These are phyloP conservation scores for Massarina eburnea DNA, from an alignment of 2,329 filamentous ascomycete species.

Conservation along the genomic window DNA sequence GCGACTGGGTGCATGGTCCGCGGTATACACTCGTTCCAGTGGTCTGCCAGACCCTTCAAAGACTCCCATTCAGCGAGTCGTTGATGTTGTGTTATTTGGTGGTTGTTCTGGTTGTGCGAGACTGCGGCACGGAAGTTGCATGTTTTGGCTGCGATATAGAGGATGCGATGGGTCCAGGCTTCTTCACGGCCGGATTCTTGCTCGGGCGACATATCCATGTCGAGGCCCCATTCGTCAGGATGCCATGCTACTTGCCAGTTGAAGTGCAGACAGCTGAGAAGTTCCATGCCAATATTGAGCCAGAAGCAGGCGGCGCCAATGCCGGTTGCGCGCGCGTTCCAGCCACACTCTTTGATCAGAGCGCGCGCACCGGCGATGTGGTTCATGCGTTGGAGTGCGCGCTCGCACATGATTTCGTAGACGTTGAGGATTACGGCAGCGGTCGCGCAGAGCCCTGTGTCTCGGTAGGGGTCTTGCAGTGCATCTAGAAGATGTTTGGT, in stretches of 20 bases:
- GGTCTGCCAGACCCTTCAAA: conserved; percentile 78
- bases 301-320: conserved; percentile 90
- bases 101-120: conserved; percentile 61
- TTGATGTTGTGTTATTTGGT: conserved; percentile 62
- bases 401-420: conserved; percentile 89
- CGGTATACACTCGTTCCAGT: conserved; percentile 78
- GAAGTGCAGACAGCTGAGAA: conserved; percentile 84
- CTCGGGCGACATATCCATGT: conserved; percentile 68
- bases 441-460: conserved; percentile 81
- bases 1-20: conserved; percentile 85
- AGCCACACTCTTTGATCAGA: conserved; percentile 84
- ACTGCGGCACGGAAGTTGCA: conserved; percentile 79
- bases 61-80: conserved; percentile 75
- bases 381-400: conserved; percentile 77
- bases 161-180: conserved; percentile 82
- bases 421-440: conserved; percentile 88
- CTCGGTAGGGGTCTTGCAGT: conserved; percentile 80
- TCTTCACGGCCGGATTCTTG: conserved; percentile 70
- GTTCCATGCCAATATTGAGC: conserved; percentile 87
- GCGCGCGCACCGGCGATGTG: conserved; percentile 84
- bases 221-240: conserved; percentile 84
- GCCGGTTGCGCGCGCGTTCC: conserved; percentile 77
- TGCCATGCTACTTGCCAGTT: conserved; percentile 88
- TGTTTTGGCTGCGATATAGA: conserved; percentile 86
- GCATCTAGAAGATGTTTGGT: conserved; percentile 75